Evolutionary conservation across 2,329 filamentous ascomycete genomes (phyloP), one percentile per base, ranked within the genome.

Genomic region (Nemania bipapillata): DNA sequence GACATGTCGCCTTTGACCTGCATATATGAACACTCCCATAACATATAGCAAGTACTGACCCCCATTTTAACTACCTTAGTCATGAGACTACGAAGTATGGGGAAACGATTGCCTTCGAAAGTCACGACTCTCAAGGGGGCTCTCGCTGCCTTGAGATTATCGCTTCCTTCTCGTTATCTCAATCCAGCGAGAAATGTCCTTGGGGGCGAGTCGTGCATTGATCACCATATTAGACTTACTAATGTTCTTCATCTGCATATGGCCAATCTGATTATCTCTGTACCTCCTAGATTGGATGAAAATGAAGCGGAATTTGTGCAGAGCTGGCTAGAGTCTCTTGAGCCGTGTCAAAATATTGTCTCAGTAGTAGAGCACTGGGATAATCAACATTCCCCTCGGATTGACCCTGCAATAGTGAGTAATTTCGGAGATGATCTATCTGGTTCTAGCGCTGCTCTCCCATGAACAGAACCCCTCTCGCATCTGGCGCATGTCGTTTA

Each of bases 341-440:
- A 77, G 45, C 59, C 66, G n/a, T 78, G 74, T 35, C 76, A 79
- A 45, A 76, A 80, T 56, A 74, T 80, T 24, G 75, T 76, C 1
- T 65, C 66, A 2, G 52, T 79, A 1, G 73, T 75, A 1, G 72
- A 72, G 30, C 73, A 81, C 37, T 81, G 79, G 79, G 72, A 79
- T 58, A 76, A 72, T 42, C 70, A 74, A 4, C 77, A 75, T 55
- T 78, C 72, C 30, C 64, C 74, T 35, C 71, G 68, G 2, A 77
- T 79, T 4, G 78, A 80, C 54, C 79, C 79, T 9, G 79, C 78
- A n/a, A 75, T 80, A 49, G 67, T 69, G 49, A 69, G 67, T 68
- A 3, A 1, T 52, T 42, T 28, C 2, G 2, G 4, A 32, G n/a
- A 26, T n/a, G 7, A 22, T 45, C 30, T 28, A 22, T 45, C 30